phyloP scores from a whole-genome alignment of 768 basidiomycete species.

The Coprinopsis marcescibilis region DNA sequence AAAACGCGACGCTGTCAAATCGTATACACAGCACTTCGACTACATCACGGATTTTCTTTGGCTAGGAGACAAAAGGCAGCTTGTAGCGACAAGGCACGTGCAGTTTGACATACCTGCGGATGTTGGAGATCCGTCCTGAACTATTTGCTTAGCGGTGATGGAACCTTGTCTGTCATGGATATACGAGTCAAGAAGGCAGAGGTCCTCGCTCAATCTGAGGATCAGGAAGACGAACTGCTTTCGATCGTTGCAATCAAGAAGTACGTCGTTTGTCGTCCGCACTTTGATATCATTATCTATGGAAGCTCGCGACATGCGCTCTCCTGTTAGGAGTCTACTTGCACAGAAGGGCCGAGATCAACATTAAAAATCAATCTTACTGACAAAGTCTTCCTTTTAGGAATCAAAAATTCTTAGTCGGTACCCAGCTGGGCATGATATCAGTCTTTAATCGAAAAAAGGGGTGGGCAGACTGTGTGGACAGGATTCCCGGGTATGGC shows the following conservation, averaged over 20 bases:
- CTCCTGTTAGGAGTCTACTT: too few relatives aligned
- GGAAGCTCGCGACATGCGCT: not conserved
- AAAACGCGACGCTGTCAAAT: constrained; percentile 52
- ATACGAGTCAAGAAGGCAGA: constrained; percentile 75
- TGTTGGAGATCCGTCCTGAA: constrained; percentile 1
- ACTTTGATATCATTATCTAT: constrained; percentile 7
- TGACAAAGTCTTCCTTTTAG: constrained; percentile 29
- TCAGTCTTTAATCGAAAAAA: constrained; percentile 84
- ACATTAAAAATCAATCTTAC: too few relatives aligned
- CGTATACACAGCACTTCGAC: constrained; percentile 86
- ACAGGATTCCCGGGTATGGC: constrained; percentile 77
- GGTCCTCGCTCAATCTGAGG: constrained; percentile 83
- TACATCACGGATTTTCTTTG: constrained; percentile 92
- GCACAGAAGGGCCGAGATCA: too few relatives aligned
- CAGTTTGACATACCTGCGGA: not conserved
- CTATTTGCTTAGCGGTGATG: constrained; percentile 65
- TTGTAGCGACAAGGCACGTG: constrained; percentile 80
- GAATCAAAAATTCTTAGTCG: constrained; percentile 77
- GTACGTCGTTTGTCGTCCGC: constrained; percentile 32
- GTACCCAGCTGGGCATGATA: constrained; percentile 84
- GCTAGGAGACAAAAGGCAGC: constrained; percentile 76
- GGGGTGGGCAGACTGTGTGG: constrained; percentile 91
- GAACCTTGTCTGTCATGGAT: constrained; percentile 89
- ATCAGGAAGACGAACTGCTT: constrained; percentile 92
- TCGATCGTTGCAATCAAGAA: constrained; percentile 82